Evolutionary conservation across 2,329 filamentous ascomycete genomes (phyloP), one percentile per base, ranked within the genome.

Genomic region (Stachybotrys chlorohalonatus): DNA sequence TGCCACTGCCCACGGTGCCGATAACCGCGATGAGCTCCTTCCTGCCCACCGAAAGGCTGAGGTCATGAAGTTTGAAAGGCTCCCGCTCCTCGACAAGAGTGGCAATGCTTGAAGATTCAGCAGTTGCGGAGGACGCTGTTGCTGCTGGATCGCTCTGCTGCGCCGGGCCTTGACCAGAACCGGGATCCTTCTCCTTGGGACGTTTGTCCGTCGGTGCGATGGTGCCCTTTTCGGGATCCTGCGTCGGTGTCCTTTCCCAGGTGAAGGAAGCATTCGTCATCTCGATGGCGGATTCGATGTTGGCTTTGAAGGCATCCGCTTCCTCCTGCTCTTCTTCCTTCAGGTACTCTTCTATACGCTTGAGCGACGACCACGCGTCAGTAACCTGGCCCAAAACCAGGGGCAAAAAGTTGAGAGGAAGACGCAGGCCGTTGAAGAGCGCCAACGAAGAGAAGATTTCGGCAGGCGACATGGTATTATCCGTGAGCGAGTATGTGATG

Each of bases 391-490:
- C 89, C 61, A 97, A 85, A 48, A 96, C 89, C 58, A 96, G 73
- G 0, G 93, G 93, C 2, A 97, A 76, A 64, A 96, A 72, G 65
- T 96, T 97, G 53, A 99, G 80, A 1, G 94, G 94, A 69, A 96
- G 83, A 47, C 94, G 85, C 48, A 99, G 79, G 6, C 88, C 85
- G 69, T 97, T 97, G 79, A 97, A 99, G 7, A 97, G 74, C 0
- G 93, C 93, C 13, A 97, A 78, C 0, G 93, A 97, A 0, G 93
- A 96, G 73, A 99, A 97, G 42, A 97, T 81, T 30, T 85, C 77
- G 0, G 91, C 90, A 0, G 94, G 85, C 1, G 82, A 76, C 16
- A 97, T 79, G 31, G 70, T 69, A 61, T 91, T 86, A 55, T 87
- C 76, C 1, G 84, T 80, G 45, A 86, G 71, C 1, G 83, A 85